phyloP scores from a whole-genome alignment of 2,329 filamentous ascomycete species.

The Akanthomyces uredinophilus region DNA sequence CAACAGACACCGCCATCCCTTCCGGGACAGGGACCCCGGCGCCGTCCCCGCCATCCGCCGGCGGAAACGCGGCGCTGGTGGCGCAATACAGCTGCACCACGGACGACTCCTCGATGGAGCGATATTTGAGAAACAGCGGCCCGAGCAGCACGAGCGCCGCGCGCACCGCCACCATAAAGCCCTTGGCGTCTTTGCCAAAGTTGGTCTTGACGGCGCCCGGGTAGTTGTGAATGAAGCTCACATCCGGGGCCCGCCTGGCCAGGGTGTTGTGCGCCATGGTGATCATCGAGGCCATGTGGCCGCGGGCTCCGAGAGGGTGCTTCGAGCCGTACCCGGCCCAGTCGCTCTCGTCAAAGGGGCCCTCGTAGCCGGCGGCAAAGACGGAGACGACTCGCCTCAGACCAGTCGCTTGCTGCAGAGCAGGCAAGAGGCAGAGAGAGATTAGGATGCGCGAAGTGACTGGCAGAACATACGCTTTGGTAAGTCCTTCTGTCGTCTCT shows the following conservation, averaged over 20 bases:
- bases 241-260: neutral
- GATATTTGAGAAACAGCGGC: neutral
- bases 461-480: slow-evolving; percentile 42
- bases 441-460: slow-evolving; percentile 55
- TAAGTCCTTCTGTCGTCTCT: slow-evolving; percentile 51
- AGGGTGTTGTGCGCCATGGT: neutral
- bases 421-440: slow-evolving; percentile 49
- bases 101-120: neutral
- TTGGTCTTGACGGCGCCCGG: neutral
- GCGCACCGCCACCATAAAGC: neutral
- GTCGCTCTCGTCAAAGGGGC: slow-evolving; percentile 36
- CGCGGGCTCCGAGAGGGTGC: slow-evolving; percentile 26
- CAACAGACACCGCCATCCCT: neutral
- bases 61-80: neutral
- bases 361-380: slow-evolving; percentile 43
- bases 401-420: slow-evolving; percentile 30
- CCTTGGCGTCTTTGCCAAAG: neutral
- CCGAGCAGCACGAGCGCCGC: neutral
- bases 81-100: neutral
- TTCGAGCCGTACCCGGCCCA: slow-evolving; percentile 17
- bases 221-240: neutral
- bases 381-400: slow-evolving; percentile 44
- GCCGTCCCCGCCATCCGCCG: neutral
- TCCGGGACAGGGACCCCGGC: neutral
- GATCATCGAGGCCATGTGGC: neutral